Conservation (phyloP, 495 filamentous ascomycete genomes). For the Bombardia bombarda region DNA sequence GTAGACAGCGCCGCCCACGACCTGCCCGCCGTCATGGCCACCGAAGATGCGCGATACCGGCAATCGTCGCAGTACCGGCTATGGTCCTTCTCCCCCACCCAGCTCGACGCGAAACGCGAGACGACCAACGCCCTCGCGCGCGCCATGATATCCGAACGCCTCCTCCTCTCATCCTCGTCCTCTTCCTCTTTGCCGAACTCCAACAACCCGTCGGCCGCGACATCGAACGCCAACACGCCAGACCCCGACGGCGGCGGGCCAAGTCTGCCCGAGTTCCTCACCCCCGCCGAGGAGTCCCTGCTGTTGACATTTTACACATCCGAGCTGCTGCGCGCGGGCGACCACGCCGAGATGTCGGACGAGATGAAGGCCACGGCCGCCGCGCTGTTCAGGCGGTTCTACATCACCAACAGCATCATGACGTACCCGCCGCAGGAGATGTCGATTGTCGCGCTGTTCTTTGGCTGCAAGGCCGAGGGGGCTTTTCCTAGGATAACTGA, state of each 20-base stretch:
- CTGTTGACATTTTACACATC: slow-evolving; percentile 75
- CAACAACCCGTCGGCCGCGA: slow-evolving; percentile 20
- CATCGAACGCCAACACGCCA: slow-evolving; percentile 26
- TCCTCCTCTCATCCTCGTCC: slow-evolving; percentile 8
- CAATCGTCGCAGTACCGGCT: slow-evolving; percentile 79
- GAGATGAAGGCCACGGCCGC: slow-evolving; percentile 85
- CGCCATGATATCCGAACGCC: slow-evolving; percentile 52
- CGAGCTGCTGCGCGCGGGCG: slow-evolving; percentile 64
- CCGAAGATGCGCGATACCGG: slow-evolving; percentile 88
- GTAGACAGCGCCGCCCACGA: too few species aligned
- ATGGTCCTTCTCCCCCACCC: slow-evolving; percentile 83
- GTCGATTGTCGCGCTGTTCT: slow-evolving; percentile 77
- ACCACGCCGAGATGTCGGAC: slow-evolving; percentile 68
- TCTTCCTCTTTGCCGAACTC: slow-evolving; percentile 6
- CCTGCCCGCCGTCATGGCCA: slow-evolving; percentile 27
- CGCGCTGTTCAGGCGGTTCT: slow-evolving; percentile 89
- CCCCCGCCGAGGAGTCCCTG: slow-evolving; percentile 69
- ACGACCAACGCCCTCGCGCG: slow-evolving; percentile 69
- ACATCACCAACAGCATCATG: slow-evolving; percentile 88
- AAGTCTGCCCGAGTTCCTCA: slow-evolving; percentile 59
- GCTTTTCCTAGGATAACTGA: slow-evolving; percentile 63
- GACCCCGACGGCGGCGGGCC: slow-evolving; percentile 24
- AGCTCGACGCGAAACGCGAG: slow-evolving; percentile 59
- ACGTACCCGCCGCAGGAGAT: slow-evolving; percentile 87
- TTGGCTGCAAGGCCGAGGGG: slow-evolving; percentile 87